phyloP scores from a whole-genome alignment of 306 rosid genomes.

The Dalbergia cochinchinensis region DNA sequence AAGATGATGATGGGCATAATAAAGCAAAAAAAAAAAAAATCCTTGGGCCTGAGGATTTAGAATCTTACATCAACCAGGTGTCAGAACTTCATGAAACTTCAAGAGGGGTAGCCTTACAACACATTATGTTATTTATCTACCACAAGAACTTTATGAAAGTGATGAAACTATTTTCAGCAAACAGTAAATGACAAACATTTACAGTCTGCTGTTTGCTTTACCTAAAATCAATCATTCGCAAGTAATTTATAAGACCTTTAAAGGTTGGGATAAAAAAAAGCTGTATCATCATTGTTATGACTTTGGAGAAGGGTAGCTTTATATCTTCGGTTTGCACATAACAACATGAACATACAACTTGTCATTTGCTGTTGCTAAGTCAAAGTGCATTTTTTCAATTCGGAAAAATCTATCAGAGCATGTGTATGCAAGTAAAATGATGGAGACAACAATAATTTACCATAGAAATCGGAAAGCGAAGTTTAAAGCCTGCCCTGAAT shows the following conservation, averaged over 20 bases:
- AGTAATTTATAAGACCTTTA: neutral
- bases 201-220: neutral
- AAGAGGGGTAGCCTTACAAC: neutral
- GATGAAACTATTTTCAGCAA: neutral
- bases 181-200: neutral
- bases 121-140: neutral
- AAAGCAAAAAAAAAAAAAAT: too few relatives aligned
- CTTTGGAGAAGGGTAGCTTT: neutral
- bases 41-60: neutral
- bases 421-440: neutral
- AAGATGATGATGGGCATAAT: neutral
- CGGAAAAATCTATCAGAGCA: neutral
- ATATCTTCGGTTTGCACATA: neutral
- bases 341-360: neutral
- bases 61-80: conserved; percentile 20
- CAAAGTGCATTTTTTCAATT: conserved; percentile 8
- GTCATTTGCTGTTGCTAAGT: neutral
- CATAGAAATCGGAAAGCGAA: neutral
- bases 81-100: neutral
- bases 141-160: neutral
- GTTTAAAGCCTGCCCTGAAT: neutral
- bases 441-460: neutral
- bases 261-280: neutral
- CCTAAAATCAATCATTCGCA: neutral
- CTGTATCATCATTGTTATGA: neutral